A percentile compares a stretch with the other conserved stretches of the same genome.
Evolutionary conservation across 208 protist species (phyloP).

Genomic region (Acanthamoeba castellanii): DNA sequence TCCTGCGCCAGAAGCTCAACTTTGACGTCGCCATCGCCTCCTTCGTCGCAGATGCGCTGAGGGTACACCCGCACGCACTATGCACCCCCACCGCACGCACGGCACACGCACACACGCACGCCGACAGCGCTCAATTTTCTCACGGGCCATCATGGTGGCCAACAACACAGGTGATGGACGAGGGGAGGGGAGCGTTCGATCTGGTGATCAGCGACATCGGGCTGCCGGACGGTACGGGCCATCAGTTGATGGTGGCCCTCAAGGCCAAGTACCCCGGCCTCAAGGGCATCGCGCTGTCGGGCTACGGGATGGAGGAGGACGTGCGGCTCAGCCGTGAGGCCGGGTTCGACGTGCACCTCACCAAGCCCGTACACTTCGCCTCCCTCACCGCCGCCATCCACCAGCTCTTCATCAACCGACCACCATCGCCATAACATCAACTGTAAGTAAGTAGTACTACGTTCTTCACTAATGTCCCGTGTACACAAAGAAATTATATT

Average conservation of each 20-base stretch:
- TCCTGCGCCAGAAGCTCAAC: slow-evolving; percentile 38
- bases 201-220: slow-evolving; percentile 73
- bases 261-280: neutral
- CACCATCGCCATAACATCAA: neutral
- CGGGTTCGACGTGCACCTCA: slow-evolving; percentile 69
- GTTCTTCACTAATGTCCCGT: no score
- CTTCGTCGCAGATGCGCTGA: slow-evolving; percentile 34
- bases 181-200: slow-evolving; percentile 21
- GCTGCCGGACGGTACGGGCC: slow-evolving; percentile 65
- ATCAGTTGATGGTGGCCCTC: slow-evolving; percentile 42
- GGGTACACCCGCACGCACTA: neutral
- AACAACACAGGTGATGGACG: neutral
- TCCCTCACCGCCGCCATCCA: slow-evolving; percentile 21
- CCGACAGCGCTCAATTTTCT: neutral
- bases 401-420: neutral
- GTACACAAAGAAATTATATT: no score
- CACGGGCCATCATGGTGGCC: neutral
- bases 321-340: neutral
- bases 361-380: slow-evolving; percentile 62
- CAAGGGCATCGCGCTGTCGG: slow-evolving; percentile 67
- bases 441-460: no score
- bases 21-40: slow-evolving; percentile 9
- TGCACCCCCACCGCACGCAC: neutral
- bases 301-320: slow-evolving; percentile 77
- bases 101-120: neutral